Percentiles rank a stretch among this genome's conserved stretches.
phyloP scores from a whole-genome alignment of 2,329 filamentous ascomycete species.

The Fusarium decemcellulare region DNA sequence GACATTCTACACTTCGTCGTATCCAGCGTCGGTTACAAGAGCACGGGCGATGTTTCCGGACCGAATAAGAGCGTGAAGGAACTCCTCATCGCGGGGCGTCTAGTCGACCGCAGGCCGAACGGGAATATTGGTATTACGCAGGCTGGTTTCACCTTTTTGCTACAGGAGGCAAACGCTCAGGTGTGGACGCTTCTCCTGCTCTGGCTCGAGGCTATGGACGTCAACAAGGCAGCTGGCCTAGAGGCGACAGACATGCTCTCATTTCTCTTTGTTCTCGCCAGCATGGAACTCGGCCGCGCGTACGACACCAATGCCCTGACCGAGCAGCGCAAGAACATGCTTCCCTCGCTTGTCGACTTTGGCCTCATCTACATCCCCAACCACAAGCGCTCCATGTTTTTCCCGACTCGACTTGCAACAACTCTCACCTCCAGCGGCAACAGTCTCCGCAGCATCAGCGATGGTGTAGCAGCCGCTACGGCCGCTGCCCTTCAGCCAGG shows the following conservation, averaged over 20 bases:
- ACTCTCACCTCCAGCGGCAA: constrained; percentile 87
- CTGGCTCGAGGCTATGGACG: constrained; percentile 88
- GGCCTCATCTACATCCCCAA: constrained; percentile 86
- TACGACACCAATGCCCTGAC: constrained; percentile 91
- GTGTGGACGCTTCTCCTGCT: constrained; percentile 96
- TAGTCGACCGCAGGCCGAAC: constrained; percentile 78
- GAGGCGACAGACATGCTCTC: constrained; percentile 94
- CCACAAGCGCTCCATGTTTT: constrained; percentile 75
- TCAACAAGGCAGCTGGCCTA: constrained; percentile 71
- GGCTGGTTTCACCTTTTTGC: constrained; percentile 91
- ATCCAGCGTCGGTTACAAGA: constrained; percentile 74
- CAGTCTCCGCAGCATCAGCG: constrained; percentile 77
- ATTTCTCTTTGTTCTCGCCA: constrained; percentile 96
- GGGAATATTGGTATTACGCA: constrained; percentile 88
- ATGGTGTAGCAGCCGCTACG: constrained; percentile 78
- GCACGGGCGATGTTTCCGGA: constrained; percentile 61
- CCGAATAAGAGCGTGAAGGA: constrained; percentile 87
- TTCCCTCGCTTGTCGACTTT: constrained; percentile 92
- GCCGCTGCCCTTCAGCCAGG: constrained; percentile 56
- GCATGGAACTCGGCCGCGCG: constrained; percentile 89
- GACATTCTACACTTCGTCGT: constrained; percentile 97
- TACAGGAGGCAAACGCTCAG: constrained; percentile 96
- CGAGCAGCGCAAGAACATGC: constrained; percentile 85
- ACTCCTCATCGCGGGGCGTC: constrained; percentile 82
- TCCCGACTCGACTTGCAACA: constrained; percentile 93